Conservation (phyloP, 2,329 filamentous ascomycete species). For the Exophiala xenobiotica region DNA sequence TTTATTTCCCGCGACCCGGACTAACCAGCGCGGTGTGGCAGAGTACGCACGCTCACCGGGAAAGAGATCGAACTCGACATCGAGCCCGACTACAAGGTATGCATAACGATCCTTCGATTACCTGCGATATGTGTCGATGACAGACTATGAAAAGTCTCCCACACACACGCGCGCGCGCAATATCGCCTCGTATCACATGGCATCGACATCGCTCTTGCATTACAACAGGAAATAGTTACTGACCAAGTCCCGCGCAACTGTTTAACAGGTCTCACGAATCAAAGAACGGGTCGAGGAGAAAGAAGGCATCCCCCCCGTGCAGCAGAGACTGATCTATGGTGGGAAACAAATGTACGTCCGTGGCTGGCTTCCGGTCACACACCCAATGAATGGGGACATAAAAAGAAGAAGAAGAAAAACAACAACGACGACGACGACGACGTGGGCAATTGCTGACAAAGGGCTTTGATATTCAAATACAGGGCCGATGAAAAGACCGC, state of each 20-base stretch:
- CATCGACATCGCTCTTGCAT: too few species aligned
- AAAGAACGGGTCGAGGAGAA: slow-evolving; percentile 99
- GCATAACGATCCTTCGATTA: too few species aligned
- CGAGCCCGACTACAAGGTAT: slow-evolving; percentile 89
- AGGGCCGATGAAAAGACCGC: slow-evolving; percentile 97
- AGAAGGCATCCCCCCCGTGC: slow-evolving; percentile 94
- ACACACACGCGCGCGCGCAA: too few species aligned
- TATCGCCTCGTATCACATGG: too few species aligned
- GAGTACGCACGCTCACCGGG: slow-evolving; percentile 94
- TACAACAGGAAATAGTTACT: slow-evolving; percentile 5
- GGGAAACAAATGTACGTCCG: slow-evolving; percentile 89
- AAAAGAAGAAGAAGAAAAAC: too few species aligned
- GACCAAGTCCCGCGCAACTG: background rate
- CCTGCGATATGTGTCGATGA: too few species aligned
- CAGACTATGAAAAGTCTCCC: too few species aligned
- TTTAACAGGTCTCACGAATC: slow-evolving; percentile 82
- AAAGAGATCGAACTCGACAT: slow-evolving; percentile 99
- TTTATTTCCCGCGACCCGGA: slow-evolving; percentile 5
- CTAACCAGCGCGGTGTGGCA: slow-evolving; percentile 41
- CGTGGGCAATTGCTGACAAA: too few species aligned
- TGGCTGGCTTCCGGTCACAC: too few species aligned
- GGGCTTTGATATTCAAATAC: slow-evolving; percentile 7
- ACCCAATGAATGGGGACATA: too few species aligned
- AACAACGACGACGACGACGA: too few species aligned
- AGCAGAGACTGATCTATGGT: slow-evolving; percentile 93